These are phyloP conservation scores for Gastrolobium villosum DNA, from an alignment of 306 rosid genomes.

Conservation along the genomic window DNA sequence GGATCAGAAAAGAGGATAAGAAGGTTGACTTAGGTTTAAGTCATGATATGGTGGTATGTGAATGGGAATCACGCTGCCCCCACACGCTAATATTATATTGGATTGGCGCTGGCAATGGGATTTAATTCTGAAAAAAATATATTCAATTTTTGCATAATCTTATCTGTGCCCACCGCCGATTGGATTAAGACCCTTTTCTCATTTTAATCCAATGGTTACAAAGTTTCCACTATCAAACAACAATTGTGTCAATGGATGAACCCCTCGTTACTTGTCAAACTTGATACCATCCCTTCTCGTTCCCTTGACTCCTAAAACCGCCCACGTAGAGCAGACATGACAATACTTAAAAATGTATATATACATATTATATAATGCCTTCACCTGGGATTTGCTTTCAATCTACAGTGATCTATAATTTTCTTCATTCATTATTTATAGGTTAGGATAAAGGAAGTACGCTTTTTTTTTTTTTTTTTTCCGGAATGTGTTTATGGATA, in stretches of 20 bases:
- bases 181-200: constrained; percentile 23
- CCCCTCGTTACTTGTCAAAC: constrained; percentile 30
- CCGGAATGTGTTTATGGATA: too few relatives aligned
- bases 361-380: neutral
- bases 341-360: neutral
- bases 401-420: neutral
- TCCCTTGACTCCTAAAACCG: neutral
- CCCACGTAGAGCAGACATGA: neutral
- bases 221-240: constrained; percentile 1
- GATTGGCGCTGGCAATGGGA: constrained; percentile 11
- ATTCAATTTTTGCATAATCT: constrained; percentile 27
- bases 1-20: constrained; percentile 52
- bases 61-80: constrained; percentile 32
- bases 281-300: constrained; percentile 15
- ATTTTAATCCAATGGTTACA: constrained; percentile 10
- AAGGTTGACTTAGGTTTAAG: constrained; percentile 54
- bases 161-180: constrained; percentile 46
- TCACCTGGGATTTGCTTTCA: neutral
- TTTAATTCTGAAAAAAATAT: neutral
- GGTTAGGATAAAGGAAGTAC: neutral
- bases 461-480: too few relatives aligned
- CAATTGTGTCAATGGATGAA: constrained; percentile 9
- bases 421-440: neutral
- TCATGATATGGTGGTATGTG: constrained; percentile 19
- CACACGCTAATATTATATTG: constrained; percentile 28